Base-by-base conservation (phyloP, 192 early-diverging fungal genomes). In the Chytriomyces confervae region DNA sequence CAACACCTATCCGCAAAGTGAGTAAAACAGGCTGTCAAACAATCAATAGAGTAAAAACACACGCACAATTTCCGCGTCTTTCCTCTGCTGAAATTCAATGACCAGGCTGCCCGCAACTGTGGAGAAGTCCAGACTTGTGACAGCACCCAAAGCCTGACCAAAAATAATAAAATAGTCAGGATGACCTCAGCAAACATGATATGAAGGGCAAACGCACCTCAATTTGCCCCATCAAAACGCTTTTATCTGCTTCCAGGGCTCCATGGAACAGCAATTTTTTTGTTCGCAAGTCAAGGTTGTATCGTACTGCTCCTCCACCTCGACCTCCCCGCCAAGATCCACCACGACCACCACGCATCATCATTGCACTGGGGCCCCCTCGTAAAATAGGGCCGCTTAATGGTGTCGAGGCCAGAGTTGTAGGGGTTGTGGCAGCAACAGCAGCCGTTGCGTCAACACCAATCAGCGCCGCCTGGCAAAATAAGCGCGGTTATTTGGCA, bases 261-360 rank as follows among this genome's bases (percentile, higher is more conserved):
- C 88, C 84, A 57, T 91, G 86, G 20, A 94, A 75, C 62, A 87
- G 75, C 20, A 94, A 61, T 77, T 90, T 94, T 36, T 91, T 91
- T 1, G 93, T 79, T 9, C 93, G 87, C 70, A 94, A 91, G 81
- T 94, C 93, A 27, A 94, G 78, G 9, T 83, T 83, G n/a, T 83
- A 87, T 16, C 88, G 80, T 49, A 61, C 76, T 47, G 65, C 61
- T 7, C 83, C 88, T 11, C 86, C 85, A 53, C 85, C 81, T 44
- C 90, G 84, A 57, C 83, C 82, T 66, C 83, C 84, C 62, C 68
- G 77, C 24, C 70, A 77, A 0, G 79, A 77, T 23, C 86, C 82
- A 44, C 89, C 86, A 46, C 89, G 86, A 62, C 87, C 81, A 43
- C 86, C 82, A 18, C 88, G 80, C n/a, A 76, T 69, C 43, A 79